Conservation (phyloP, 495 filamentous ascomycete genomes). For the Podospora fimiseda region DNA sequence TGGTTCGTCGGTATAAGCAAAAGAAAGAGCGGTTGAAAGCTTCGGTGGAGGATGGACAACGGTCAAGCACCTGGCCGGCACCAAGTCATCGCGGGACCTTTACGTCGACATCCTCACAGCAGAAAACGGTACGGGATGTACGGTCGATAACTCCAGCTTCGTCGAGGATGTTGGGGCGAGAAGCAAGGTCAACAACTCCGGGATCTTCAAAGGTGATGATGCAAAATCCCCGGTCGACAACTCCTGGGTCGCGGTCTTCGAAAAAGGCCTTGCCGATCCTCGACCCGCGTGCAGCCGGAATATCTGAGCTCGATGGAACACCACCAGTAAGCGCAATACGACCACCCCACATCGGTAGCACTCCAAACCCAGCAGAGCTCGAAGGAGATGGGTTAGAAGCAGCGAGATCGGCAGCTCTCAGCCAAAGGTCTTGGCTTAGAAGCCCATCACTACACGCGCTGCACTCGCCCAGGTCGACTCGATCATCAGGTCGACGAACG, state of each 20-base stretch:
- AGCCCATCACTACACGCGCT: constrained; percentile 2
- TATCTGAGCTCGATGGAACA: neutral
- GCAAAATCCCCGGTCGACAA: neutral
- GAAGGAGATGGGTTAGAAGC: constrained; percentile 16
- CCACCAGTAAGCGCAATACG: constrained; percentile 12
- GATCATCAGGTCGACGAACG: constrained; percentile 6
- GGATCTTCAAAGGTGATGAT: too few relatives aligned
- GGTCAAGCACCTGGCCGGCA: neutral
- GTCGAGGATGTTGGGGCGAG: neutral
- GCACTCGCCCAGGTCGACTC: constrained; percentile 9
- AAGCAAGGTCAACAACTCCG: neutral
- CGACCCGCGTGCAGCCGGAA: neutral
- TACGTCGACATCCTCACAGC: neutral
- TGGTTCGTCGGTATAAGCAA: constrained; percentile 23
- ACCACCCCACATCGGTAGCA: constrained; percentile 16
- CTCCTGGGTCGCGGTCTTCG: neutral
- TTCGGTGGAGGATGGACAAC: neutral
- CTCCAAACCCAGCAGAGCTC: constrained; percentile 24
- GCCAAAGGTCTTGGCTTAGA: constrained; percentile 9
- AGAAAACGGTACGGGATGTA: neutral
- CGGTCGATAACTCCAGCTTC: neutral
- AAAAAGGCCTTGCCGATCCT: neutral
- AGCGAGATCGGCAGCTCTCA: constrained; percentile 5
- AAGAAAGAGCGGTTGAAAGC: constrained; percentile 8
- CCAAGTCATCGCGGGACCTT: neutral